A percentile compares a stretch with the other conserved stretches of the same genome.
phyloP scores from a whole-genome alignment of 1,139 yeast species.

The Pichia sp. region DNA sequence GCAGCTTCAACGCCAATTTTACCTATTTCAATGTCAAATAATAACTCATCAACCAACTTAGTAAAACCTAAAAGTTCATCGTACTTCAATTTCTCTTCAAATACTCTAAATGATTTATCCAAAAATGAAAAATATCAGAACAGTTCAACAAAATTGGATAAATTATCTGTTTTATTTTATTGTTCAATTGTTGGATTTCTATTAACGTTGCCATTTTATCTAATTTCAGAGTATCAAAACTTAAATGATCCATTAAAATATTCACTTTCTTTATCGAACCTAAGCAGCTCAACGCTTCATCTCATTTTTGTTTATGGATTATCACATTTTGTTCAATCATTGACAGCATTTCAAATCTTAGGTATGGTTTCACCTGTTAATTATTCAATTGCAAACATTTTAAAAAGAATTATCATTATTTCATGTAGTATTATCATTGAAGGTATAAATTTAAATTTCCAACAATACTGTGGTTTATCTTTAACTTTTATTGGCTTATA shows the following conservation, averaged over 20 bases:
- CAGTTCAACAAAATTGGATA: slow-evolving; percentile 52
- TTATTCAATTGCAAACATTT: slow-evolving; percentile 82
- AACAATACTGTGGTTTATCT: slow-evolving; percentile 64
- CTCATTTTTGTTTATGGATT: slow-evolving; percentile 58
- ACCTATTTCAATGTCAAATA: slow-evolving; percentile 22
- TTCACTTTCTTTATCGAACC: slow-evolving; percentile 30
- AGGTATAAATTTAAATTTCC: slow-evolving; percentile 46
- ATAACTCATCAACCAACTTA: neutral
- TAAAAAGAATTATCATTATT: slow-evolving; percentile 83
- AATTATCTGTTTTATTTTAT: slow-evolving; percentile 73
- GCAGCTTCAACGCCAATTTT: slow-evolving; percentile 30
- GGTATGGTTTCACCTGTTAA: slow-evolving; percentile 84
- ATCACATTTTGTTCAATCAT: slow-evolving; percentile 77
- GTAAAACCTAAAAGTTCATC: neutral
- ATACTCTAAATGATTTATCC: neutral
- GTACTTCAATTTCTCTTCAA: slow-evolving; percentile 3
- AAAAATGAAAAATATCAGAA: neutral
- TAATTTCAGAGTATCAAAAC: slow-evolving; percentile 47
- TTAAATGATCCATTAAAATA: neutral
- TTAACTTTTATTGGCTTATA: slow-evolving; percentile 64
- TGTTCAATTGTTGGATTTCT: slow-evolving; percentile 78
- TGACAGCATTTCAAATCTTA: slow-evolving; percentile 82
- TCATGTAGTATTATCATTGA: slow-evolving; percentile 76
- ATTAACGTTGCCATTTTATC: slow-evolving; percentile 72
- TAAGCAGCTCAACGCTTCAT: slow-evolving; percentile 32